Conservation (phyloP, 768 basidiomycete genomes). For the Pleurotus citrinopileatus region DNA sequence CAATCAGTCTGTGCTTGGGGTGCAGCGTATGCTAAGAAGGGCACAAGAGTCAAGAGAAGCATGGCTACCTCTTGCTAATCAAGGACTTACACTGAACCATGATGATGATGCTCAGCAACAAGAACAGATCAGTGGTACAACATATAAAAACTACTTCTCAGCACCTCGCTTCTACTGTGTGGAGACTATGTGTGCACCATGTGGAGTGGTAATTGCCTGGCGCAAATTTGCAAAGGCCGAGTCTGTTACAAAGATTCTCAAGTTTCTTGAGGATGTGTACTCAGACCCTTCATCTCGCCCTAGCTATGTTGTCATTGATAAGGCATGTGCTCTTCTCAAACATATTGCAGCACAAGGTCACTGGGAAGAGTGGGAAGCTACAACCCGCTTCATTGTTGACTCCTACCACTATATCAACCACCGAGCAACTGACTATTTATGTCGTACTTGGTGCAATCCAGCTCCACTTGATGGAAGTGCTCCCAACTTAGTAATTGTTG, state of each 20-base stretch:
- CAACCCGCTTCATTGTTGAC: conserved; percentile 22
- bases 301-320: conserved; percentile 23
- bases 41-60: neutral
- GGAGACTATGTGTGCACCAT: conserved; percentile 13
- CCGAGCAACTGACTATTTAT: conserved; percentile 21
- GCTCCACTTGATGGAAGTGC: conserved; percentile 24
- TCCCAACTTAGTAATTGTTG: conserved; percentile 24
- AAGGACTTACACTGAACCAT: conserved; percentile 15
- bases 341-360: conserved; percentile 9
- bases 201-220: conserved; percentile 26
- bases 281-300: conserved; percentile 16
- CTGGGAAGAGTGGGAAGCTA: conserved; percentile 12
- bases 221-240: conserved; percentile 26
- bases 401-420: conserved; percentile 25
- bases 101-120: neutral
- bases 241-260: conserved; percentile 19
- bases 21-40: neutral
- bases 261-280: conserved; percentile 19
- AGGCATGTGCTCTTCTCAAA: conserved; percentile 19
- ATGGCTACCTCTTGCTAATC: neutral
- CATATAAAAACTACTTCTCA: conserved; percentile 25
- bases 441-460: conserved; percentile 28
- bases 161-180: conserved; percentile 12
- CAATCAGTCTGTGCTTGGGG: neutral
- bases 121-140: conserved; percentile 17